These are phyloP conservation scores for Salmacisia buchloeana DNA, from an alignment of 1,284 basidiomycete species.

Conservation along the genomic window DNA sequence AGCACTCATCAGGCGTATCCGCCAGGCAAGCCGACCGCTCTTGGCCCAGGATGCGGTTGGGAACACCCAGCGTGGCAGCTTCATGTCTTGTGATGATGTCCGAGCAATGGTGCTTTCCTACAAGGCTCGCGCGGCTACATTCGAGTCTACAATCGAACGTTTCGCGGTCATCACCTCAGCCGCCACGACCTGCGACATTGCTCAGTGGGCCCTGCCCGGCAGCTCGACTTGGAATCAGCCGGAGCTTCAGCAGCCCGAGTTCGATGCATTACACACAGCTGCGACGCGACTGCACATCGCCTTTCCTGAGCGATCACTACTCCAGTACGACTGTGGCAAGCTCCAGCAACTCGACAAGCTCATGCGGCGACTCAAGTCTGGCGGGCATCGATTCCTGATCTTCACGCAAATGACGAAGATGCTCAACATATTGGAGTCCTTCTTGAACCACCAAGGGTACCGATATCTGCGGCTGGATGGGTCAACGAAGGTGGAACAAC, in stretches of 20 bases:
- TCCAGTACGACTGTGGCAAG: constrained; percentile 96
- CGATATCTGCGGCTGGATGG: constrained; percentile 89
- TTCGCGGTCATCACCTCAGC: constrained; percentile 81
- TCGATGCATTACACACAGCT: constrained; percentile 62
- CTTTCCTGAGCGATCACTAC: constrained; percentile 80
- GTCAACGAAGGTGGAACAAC: constrained; percentile 88
- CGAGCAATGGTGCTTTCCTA: constrained; percentile 58
- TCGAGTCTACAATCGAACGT: constrained; percentile 61
- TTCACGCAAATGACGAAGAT: constrained; percentile 97
- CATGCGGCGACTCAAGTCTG: constrained; percentile 75
- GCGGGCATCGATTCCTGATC: constrained; percentile 82
- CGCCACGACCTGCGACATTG: constrained; percentile 71
- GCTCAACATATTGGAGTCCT: constrained; percentile 87
- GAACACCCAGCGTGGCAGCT: constrained; percentile 54
- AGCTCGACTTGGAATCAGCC: constrained; percentile 29
- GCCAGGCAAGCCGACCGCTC: too few relatives aligned
- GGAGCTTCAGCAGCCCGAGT: constrained; percentile 35
- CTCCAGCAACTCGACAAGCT: constrained; percentile 75
- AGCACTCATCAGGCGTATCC: too few relatives aligned
- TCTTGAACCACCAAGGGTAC: constrained; percentile 87
- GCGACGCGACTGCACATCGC: constrained; percentile 84
- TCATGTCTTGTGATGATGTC: constrained; percentile 60
- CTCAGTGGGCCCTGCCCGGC: constrained; percentile 60
- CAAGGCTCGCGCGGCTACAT: constrained; percentile 59
- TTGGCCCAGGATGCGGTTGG: too few relatives aligned